A percentile compares a stretch with the other conserved stretches of the same genome.
phyloP scores from a whole-genome alignment of 192 early-diverging fungal species.

The Mortierella antarctica region DNA sequence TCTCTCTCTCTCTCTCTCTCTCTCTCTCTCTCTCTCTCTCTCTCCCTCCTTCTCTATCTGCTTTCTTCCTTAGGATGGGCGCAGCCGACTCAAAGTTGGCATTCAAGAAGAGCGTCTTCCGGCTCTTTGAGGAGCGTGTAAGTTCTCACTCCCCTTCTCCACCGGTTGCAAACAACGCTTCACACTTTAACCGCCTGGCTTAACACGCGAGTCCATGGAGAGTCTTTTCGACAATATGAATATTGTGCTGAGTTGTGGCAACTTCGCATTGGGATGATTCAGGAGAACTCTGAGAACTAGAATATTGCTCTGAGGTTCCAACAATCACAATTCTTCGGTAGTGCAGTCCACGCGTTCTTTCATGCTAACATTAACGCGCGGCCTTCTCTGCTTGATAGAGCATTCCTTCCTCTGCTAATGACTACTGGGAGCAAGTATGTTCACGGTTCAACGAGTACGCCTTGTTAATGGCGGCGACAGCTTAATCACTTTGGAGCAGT shows the following conservation, averaged over 20 bases:
- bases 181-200: not conserved
- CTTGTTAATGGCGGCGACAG: not conserved
- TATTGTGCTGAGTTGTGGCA: too few species aligned
- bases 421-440: slow-evolving; percentile 62
- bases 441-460: slow-evolving; percentile 9
- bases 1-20: not conserved
- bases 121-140: slow-evolving; percentile 85
- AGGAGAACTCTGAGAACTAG: too few species aligned
- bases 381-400: slow-evolving; percentile 23
- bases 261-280: too few species aligned
- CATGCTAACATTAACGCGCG: not conserved
- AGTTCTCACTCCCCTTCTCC: not conserved
- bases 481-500: not conserved
- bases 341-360: not conserved
- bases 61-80: slow-evolving; percentile 68
- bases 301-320: too few species aligned
- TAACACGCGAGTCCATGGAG: too few species aligned
- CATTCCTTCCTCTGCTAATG: slow-evolving; percentile 44
- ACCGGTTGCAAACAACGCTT: not conserved
- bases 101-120: slow-evolving; percentile 89
- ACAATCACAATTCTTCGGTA: too few species aligned
- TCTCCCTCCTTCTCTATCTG: not conserved
- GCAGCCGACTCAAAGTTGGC: slow-evolving; percentile 89
- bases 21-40: not conserved
- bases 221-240: too few species aligned